Evolutionary conservation across 345 rosid genomes (phyloP).

Genomic region (Clausena lansium): DNA sequence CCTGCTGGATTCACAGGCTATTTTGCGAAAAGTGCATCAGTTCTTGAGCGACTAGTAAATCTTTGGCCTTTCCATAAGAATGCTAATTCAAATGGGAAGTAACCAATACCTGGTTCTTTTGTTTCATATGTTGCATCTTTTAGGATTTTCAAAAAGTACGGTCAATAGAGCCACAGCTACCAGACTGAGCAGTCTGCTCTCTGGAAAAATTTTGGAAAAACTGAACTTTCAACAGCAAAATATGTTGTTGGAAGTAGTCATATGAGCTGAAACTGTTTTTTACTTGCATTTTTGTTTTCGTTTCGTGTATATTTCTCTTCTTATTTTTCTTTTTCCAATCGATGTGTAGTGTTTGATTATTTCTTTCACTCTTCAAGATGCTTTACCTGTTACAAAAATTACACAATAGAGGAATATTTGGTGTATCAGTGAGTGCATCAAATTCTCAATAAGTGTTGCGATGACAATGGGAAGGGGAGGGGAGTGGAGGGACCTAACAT

Average conservation of each 20-base stretch:
- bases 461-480: too few relatives aligned
- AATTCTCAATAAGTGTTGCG: not conserved
- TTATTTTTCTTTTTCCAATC: too few relatives aligned
- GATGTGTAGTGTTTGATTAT: not conserved
- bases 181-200: not conserved
- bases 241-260: not conserved
- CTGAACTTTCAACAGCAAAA: not conserved
- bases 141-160: not conserved
- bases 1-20: constrained; percentile 97
- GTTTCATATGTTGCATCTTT: not conserved
- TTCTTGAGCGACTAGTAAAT: constrained; percentile 74
- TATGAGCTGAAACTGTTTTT: not conserved
- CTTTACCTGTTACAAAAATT: not conserved
- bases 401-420: not conserved
- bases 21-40: constrained; percentile 90
- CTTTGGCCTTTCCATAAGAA: constrained; percentile 77
- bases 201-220: not conserved
- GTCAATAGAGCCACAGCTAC: not conserved
- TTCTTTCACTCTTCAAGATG: not conserved
- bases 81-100: constrained; percentile 42
- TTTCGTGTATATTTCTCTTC: not conserved
- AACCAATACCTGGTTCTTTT: constrained; percentile 18
- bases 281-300: not conserved
- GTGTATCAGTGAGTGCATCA: not conserved
- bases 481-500: too few relatives aligned